Conservation (phyloP, 805 yeast genomes). For the Wickerhamomyces xylosicus region DNA sequence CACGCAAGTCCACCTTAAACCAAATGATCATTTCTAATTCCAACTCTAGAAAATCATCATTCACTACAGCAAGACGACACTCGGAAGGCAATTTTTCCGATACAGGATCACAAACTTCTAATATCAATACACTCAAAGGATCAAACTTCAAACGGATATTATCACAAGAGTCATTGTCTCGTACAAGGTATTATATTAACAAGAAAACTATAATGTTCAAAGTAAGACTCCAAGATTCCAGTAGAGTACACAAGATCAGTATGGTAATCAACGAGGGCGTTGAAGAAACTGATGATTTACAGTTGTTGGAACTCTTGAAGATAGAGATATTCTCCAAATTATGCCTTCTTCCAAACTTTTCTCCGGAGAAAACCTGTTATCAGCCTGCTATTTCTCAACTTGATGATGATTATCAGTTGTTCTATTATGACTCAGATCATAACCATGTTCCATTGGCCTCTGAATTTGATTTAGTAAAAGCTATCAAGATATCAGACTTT, state of each 20-base stretch:
- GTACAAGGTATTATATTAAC: constrained; percentile 14
- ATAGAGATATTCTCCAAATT: constrained; percentile 17
- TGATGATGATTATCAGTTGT: constrained; percentile 16
- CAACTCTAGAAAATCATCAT: constrained; percentile 13
- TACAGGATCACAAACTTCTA: constrained; percentile 1
- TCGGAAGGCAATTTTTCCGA: constrained; percentile 7
- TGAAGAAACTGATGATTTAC: constrained; percentile 13
- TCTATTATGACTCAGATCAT: constrained; percentile 29
- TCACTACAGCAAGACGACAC: constrained; percentile 5
- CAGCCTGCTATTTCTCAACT: constrained; percentile 7
- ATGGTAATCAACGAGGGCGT: constrained; percentile 15
- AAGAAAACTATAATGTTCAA: constrained; percentile 14
- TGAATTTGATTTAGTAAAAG: neutral
- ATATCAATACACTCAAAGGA: neutral
- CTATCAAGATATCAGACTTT: constrained; percentile 1
- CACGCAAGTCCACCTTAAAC: constrained; percentile 2
- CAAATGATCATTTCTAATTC: constrained; percentile 8
- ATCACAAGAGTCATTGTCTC: constrained; percentile 15
- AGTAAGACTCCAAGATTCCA: constrained; percentile 7
- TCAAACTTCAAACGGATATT: constrained; percentile 7
- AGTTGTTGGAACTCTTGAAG: constrained; percentile 14
- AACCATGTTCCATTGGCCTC: constrained; percentile 13
- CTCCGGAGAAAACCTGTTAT: no score
- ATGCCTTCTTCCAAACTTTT: constrained; percentile 3
- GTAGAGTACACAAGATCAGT: constrained; percentile 14